These are phyloP conservation scores for Lophiostoma macrostomum DNA, from an alignment of 495 filamentous ascomycete genomes.

Conservation along the genomic window DNA sequence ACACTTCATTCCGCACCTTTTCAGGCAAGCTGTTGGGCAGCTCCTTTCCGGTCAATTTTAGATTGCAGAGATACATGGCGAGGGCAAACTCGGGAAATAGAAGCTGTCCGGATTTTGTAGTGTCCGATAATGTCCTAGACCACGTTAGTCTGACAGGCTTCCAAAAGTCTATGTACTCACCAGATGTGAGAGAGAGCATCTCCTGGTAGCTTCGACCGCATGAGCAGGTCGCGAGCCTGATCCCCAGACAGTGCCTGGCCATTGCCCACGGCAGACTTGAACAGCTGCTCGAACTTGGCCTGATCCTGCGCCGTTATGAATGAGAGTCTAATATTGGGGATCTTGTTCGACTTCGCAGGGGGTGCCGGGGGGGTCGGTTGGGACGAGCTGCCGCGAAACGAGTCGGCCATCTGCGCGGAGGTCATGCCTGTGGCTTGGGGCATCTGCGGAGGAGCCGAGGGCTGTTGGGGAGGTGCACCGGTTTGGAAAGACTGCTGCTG, in stretches of 20 bases:
- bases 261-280: constrained; percentile 91
- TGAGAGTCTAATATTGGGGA: constrained; percentile 91
- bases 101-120: constrained; percentile 92
- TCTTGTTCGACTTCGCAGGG: constrained; percentile 59
- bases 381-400: constrained; percentile 59
- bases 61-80: constrained; percentile 97
- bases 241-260: constrained; percentile 85
- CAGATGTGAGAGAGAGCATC: constrained; percentile 83
- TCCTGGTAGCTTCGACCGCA: constrained; percentile 83
- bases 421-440: constrained; percentile 55
- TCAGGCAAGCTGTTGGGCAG: constrained; percentile 76
- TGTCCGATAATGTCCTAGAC: constrained; percentile 88
- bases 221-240: constrained; percentile 79
- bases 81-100: constrained; percentile 98
- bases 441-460: constrained; percentile 41
- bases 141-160: constrained; percentile 1
- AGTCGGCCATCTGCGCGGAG: constrained; percentile 81
- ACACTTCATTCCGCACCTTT: constrained; percentile 90
- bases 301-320: constrained; percentile 96
- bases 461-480: constrained; percentile 44
- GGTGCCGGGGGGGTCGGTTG: constrained; percentile 48
- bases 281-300: constrained; percentile 95
- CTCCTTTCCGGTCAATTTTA: constrained; percentile 81
- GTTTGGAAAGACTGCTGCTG: constrained; percentile 42
- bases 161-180: constrained; percentile 45